Percentiles rank a stretch among this genome's conserved stretches.
Conservation (phyloP, 2,329 filamentous ascomycete genomes). For the Xylariaceae sp. region DNA sequence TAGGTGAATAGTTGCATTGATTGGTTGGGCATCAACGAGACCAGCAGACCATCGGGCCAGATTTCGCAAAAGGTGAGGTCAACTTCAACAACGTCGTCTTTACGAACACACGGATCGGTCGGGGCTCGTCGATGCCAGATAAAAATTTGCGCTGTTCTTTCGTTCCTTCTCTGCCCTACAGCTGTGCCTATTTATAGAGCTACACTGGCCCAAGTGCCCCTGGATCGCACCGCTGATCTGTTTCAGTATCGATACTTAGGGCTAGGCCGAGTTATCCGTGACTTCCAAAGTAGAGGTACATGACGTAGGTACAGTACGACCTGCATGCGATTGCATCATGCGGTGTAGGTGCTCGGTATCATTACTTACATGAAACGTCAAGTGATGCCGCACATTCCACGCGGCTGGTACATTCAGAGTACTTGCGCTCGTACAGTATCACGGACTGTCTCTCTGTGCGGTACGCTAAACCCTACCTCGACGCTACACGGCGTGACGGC, state of each 20-base stretch:
- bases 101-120: too few species aligned
- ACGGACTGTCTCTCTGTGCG: too few species aligned
- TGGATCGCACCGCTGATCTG: not conserved
- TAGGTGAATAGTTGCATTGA: conserved; percentile 2
- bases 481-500: too few species aligned
- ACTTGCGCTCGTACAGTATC: not conserved
- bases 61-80: conserved; percentile 42
- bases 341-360: not conserved
- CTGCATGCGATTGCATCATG: not conserved
- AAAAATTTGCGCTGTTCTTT: too few species aligned
- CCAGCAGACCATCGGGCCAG: conserved; percentile 44
- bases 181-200: too few species aligned
- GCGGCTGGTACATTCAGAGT: not conserved
- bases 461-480: too few species aligned
- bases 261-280: not conserved
- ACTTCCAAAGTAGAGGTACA: not conserved
- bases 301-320: not conserved
- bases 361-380: not conserved
- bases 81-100: too few species aligned
- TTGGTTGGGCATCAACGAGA: conserved; percentile 38
- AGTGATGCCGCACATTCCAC: too few species aligned
- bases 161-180: too few species aligned
- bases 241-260: not conserved
- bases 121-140: too few species aligned
- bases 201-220: too few species aligned